Conservation (phyloP, 345 rosid genomes). For the Euphorbia peplus region DNA sequence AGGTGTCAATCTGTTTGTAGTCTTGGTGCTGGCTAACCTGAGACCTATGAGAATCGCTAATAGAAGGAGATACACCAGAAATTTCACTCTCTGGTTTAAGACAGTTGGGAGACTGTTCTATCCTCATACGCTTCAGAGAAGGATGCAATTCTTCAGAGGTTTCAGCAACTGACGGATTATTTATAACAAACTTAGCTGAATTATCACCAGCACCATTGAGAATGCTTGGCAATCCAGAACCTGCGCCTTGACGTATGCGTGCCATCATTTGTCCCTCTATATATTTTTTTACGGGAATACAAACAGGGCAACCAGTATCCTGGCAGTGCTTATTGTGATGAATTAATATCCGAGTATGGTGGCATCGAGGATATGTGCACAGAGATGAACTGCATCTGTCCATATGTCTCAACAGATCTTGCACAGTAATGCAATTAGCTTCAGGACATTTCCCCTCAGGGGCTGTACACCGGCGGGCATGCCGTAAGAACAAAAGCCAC, state of each 20-base stretch:
- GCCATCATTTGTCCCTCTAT: slow-evolving; percentile 49
- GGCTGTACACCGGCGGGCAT: slow-evolving; percentile 76
- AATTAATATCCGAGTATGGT: slow-evolving; percentile 60
- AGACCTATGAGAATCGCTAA: slow-evolving; percentile 35
- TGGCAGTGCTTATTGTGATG: slow-evolving; percentile 62
- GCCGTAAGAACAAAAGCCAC: slow-evolving; percentile 87
- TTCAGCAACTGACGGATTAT: slow-evolving; percentile 41
- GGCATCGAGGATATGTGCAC: slow-evolving; percentile 77
- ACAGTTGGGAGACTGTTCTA: slow-evolving; percentile 58
- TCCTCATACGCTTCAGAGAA: slow-evolving; percentile 74
- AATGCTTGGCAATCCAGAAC: slow-evolving; percentile 41
- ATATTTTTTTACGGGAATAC: slow-evolving; percentile 70
- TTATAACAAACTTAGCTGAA: slow-evolving; percentile 41
- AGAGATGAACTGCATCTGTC: slow-evolving; percentile 51
- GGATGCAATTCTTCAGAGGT: slow-evolving; percentile 58
- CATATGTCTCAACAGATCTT: slow-evolving; percentile 73
- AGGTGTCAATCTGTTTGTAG: slow-evolving; percentile 37
- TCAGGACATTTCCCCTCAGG: slow-evolving; percentile 83
- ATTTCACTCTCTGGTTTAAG: slow-evolving; percentile 43
- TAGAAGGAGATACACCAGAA: slow-evolving; percentile 33
- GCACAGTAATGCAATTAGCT: slow-evolving; percentile 54
- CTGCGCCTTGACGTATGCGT: slow-evolving; percentile 40
- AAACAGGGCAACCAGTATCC: slow-evolving; percentile 75
- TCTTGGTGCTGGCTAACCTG: slow-evolving; percentile 51
- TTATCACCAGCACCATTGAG: slow-evolving; percentile 41